Evolutionary conservation across 805 yeast species (phyloP), one percentile per base, ranked within the genome.

Genomic region (Hanseniaspora pseudoguilliermondii): DNA sequence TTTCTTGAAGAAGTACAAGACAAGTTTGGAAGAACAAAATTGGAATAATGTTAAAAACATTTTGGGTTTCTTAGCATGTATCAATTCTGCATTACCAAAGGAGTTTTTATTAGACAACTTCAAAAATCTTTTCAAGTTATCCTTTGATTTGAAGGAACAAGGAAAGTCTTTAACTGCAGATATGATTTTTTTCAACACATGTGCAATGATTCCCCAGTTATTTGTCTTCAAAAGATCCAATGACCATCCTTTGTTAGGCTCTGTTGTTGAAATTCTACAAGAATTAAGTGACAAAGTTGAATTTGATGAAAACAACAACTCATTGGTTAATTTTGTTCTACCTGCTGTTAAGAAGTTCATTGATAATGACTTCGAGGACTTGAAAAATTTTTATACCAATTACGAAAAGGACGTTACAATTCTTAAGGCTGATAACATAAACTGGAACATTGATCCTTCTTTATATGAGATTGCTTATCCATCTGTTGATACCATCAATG

Each of bases 1-100:
- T 68, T 75, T 87, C 60, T 89, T 84, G 60, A 75, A 76, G 27
- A 77, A 79, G 63, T 72, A 83, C 18, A 86, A 85, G 62, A 49
- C 58, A 5, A 34, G 42, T 29, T n/a, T 49, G 7, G 57, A 57
- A 18, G 51, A 49, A 10, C 41, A 49, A 15, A 69, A 75, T 20
- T 85, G 87, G 80, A 83, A 83, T 59, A 79, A 80, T 60, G 66
- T 86, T 59, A 90, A 91, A 68, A 73, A 85, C 13, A 69, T 82
- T 16, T 63, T 87, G 58, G 79, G 96, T 63, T 81, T 89, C 60
- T 70, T 87, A 60, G 80, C 88, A 0, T 67, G 83, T 3, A 69
- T 89, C 59, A 66, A 81, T 0, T 84, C 88, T 3, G 77, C 88
- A 35, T 68, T 87, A 49, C 67, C 69, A 5, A 79, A 76, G 27